Evolutionary conservation across 2,329 filamentous ascomycete species (phyloP).

Genomic region (Pseudocercospora cruenta): DNA sequence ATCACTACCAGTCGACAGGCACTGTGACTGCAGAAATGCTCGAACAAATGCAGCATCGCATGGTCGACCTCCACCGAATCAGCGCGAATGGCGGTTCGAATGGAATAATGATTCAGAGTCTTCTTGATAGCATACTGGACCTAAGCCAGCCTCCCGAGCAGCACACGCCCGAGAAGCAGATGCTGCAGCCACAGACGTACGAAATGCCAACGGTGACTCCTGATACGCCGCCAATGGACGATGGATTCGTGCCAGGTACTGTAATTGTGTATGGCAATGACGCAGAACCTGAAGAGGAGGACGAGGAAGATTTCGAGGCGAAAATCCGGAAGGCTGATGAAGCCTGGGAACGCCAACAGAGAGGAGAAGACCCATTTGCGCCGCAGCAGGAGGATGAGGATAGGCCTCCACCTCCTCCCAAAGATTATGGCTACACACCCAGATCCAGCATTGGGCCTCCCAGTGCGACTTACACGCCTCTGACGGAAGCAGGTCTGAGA

Average conservation of each 20-base stretch:
- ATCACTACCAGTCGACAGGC: conserved; percentile 38
- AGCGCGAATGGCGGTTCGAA: conserved; percentile 41
- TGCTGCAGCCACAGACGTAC: conserved; percentile 31
- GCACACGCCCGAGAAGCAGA: conserved; percentile 22
- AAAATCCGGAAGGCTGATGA: conserved; percentile 39
- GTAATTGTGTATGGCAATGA: conserved; percentile 37
- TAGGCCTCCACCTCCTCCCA: conserved; percentile 48
- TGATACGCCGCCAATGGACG: conserved; percentile 37
- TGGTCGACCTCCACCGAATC: conserved; percentile 37
- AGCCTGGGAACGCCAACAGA: conserved; percentile 38
- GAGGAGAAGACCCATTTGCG: conserved; percentile 28
- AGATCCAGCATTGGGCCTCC: conserved; percentile 36
- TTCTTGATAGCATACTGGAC: conserved; percentile 38
- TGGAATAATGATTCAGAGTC: conserved; percentile 39
- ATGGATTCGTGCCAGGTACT: conserved; percentile 33
- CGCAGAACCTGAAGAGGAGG: conserved; percentile 15
- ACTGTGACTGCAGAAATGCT: conserved; percentile 39
- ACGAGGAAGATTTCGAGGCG: conserved; percentile 37
- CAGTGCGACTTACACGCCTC: conserved; percentile 28
- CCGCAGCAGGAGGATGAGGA: conserved; percentile 37
- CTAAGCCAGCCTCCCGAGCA: conserved; percentile 15
- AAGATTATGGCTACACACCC: conserved; percentile 45
- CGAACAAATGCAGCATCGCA: conserved; percentile 37
- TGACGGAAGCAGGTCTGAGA: conserved; percentile 30
- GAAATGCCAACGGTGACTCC: conserved; percentile 38